phyloP scores from a whole-genome alignment of 2,329 filamentous ascomycete species.

The Talaromyces sp. region DNA sequence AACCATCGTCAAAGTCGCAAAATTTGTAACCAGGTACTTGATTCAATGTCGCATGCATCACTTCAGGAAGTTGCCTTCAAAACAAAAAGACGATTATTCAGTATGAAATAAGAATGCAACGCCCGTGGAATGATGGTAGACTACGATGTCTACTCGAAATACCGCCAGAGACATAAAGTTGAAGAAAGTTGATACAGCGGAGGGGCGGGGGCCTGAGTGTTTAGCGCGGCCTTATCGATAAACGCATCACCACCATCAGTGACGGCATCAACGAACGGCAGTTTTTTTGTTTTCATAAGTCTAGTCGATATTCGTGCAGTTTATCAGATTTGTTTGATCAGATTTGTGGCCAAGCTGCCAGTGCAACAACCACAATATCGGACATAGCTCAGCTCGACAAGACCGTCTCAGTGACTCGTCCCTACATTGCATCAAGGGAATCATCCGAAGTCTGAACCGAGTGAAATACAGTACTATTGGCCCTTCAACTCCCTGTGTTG shows the following conservation, averaged over 20 bases:
- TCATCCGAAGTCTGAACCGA: background rate
- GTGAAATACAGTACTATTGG: background rate
- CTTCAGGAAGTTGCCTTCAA: background rate
- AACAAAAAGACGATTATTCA: background rate
- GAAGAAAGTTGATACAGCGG: background rate
- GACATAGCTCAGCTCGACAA: background rate
- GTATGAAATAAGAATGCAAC: background rate
- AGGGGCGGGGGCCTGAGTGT: background rate
- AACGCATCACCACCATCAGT: background rate
- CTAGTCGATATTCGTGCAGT: background rate
- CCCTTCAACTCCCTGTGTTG: background rate
- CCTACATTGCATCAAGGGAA: background rate
- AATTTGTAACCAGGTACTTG: slow-evolving; percentile 18
- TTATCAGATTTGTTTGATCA: background rate
- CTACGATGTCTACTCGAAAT: background rate
- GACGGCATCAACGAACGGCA: background rate
- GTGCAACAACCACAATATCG: background rate
- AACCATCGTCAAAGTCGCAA: slow-evolving; percentile 26
- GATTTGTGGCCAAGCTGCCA: background rate
- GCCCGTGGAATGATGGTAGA: background rate
- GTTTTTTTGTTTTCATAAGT: background rate
- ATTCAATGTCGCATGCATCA: slow-evolving; percentile 12
- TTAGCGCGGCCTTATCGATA: slow-evolving; percentile 1
- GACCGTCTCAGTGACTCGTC: background rate
- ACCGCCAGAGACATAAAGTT: background rate